Base-by-base conservation (phyloP, 805 yeast genomes). In the Kodamaea fukazawae region DNA sequence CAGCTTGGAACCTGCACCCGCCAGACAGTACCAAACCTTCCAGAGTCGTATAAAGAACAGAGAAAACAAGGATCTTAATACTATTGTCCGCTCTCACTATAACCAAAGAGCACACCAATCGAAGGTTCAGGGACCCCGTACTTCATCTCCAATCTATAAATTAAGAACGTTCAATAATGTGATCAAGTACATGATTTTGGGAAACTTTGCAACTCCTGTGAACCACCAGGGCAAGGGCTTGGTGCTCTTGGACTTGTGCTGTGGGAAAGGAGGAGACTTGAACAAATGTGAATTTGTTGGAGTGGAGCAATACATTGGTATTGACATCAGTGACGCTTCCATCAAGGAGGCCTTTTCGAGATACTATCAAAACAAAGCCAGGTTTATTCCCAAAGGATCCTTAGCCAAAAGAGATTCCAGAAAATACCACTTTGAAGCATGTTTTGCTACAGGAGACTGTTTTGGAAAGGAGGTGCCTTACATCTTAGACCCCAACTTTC, bases 261-360 rank as follows among this genome's bases (percentile, higher is more conserved):
- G 98, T 63, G 99, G 99, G 10, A 95, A 93, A 60, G 99, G 99
- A 38, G 99, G 99, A 18, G 99, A 93, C 65, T 66, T 93, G 53
- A 79, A 84, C 51, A 93, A 93, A 59, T 91, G 96, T 81, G 85
- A 82, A 37, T 78, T 78, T 50, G 83, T 87, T 1, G 68, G 76
- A 14, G 76, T 87, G 2, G 73, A 78, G 15, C 90, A 89, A 34
- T 86, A 85, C 49, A 79, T 90, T 40, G 99, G 99, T 1, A 73
- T 93, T 20, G 99, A 93, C 62, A 82, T 93, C 32, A 89, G 96
- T 13, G 93, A 90, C 58, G 83, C 83, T 3, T 86, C 96, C 5
- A 81, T 93, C 37, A 70, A 75, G 37, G 96, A 93, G 57, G 98
- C 97, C 0, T 77, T 77, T 40, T 75, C 78, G 27, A 73, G 99